Evolutionary conservation across 805 yeast species (phyloP), one percentile per base, ranked within the genome.

Genomic region (Candida anglica): DNA sequence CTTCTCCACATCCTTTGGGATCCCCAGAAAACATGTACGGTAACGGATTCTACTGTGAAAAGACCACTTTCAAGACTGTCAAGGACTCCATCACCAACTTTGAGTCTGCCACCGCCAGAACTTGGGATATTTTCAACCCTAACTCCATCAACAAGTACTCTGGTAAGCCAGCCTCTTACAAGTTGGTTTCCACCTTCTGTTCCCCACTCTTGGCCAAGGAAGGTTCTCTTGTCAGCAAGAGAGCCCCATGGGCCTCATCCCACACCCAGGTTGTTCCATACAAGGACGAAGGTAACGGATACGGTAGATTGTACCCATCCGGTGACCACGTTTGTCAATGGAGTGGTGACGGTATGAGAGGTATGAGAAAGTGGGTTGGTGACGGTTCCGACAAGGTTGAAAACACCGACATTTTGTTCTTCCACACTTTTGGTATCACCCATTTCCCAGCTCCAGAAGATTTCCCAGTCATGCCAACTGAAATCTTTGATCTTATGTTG

Each of bases 381-480:
- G 79, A 79, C 47, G 83, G 82, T 39, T 32, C 58, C 5, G 85
- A 69, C 37, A 54, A 56, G 15, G 64, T 79, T 49, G 82, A 76
- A 45, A 71, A 79, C 64, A 79, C 86, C 25, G 93, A 85, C 55
- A 72, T 84, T 40, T 72, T 84, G 34, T 63, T 80, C 49, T 85
- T 78, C 79, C 89, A 84, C 60, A 84, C 91, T 19, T 84, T 85
- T 51, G 93, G 93, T 50, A 76, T 84, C 46, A 79, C 91, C 21
- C 94, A 84, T 57, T 80, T 83, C 75, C 94, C 94, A 39, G 81
- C 89, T 10, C 91, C 93, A 39, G 93, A 84, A 66, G 94, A 84
- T 60, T 84, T 83, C 81, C 93, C 93, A 37, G 75, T 84, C 43
- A 84, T 84, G 93, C 93, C 93, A 30, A 82, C 87, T 32, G 94